These are phyloP conservation scores for Infundibulicybe gibba DNA, from an alignment of 768 basidiomycete species.

Conservation along the genomic window DNA sequence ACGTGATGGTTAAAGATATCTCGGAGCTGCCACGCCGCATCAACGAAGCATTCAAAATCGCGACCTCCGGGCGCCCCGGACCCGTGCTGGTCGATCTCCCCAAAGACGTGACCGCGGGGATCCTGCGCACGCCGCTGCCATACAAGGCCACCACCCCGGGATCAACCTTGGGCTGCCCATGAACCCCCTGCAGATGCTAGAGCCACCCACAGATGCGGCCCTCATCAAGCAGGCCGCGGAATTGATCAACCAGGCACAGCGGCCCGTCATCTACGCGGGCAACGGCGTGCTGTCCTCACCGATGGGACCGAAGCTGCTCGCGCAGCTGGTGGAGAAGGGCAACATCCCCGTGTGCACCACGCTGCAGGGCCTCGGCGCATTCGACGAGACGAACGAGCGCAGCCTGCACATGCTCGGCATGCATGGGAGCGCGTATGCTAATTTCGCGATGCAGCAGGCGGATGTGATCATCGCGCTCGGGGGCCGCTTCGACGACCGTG, in stretches of 20 bases:
- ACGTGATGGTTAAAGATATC: slow-evolving; percentile 99
- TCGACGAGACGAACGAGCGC: slow-evolving; percentile 84
- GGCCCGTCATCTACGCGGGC: slow-evolving; percentile 91
- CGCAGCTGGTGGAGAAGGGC: slow-evolving; percentile 72
- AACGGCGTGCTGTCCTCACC: slow-evolving; percentile 84
- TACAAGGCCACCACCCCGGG: slow-evolving; percentile 84
- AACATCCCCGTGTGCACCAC: slow-evolving; percentile 98
- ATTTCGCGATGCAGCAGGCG: slow-evolving; percentile 95
- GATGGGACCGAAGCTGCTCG: slow-evolving; percentile 78
- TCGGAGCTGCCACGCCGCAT: slow-evolving; percentile 91
- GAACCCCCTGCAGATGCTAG: slow-evolving; percentile 61
- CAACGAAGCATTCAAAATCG: slow-evolving; percentile 99
- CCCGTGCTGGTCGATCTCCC: slow-evolving; percentile 98
- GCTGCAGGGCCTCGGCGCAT: slow-evolving; percentile 92
- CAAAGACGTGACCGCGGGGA: slow-evolving; percentile 96
- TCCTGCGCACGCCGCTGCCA: slow-evolving; percentile 81
- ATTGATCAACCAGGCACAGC: slow-evolving; percentile 89
- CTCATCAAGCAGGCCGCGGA: slow-evolving; percentile 81
- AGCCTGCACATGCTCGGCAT: slow-evolving; percentile 98
- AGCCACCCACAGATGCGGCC: slow-evolving; percentile 57
- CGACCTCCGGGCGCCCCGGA: slow-evolving; percentile 93
- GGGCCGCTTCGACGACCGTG: slow-evolving; percentile 95
- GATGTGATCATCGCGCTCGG: slow-evolving; percentile 98
- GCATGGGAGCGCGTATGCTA: slow-evolving; percentile 98
- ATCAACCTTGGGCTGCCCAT: slow-evolving; percentile 65